These are phyloP conservation scores for Leptomonas seymouri DNA, from an alignment of 208 protist genomes.

Conservation along the genomic window DNA sequence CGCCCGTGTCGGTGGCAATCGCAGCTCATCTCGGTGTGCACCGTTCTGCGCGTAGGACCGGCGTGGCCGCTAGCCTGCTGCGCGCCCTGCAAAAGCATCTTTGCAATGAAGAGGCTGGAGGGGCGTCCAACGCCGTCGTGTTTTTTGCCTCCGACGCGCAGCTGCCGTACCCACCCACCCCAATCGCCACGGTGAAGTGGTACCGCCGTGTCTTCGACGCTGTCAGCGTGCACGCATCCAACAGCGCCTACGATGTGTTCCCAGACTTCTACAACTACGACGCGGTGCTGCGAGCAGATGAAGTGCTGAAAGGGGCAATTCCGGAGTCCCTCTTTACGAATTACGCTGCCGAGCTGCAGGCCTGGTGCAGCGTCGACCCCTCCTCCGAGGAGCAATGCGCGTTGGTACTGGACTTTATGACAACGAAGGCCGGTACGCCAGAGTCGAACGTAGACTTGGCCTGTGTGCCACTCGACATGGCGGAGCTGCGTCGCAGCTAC, in stretches of 20 bases:
- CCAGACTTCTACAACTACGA: constrained; percentile 79
- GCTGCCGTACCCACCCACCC: constrained; percentile 43
- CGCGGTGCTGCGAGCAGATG: constrained; percentile 64
- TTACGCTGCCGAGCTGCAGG: constrained; percentile 34
- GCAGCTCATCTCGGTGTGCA: constrained; percentile 46
- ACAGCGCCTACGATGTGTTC: constrained; percentile 57
- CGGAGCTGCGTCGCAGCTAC: constrained; percentile 41
- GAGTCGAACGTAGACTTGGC: constrained; percentile 46
- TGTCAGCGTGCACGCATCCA: constrained; percentile 33
- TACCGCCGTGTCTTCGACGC: constrained; percentile 60
- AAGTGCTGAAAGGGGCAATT: constrained; percentile 66
- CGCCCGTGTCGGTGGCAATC: constrained; percentile 25
- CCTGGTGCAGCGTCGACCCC: constrained; percentile 27
- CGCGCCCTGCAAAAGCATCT: constrained; percentile 17
- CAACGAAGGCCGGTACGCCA: constrained; percentile 39
- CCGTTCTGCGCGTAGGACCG: constrained; percentile 17
- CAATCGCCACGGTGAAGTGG: constrained; percentile 75
- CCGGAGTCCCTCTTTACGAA: constrained; percentile 31
- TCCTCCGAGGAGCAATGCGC: constrained; percentile 24
- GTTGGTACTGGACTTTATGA: constrained; percentile 43
- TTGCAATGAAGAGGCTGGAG: constrained; percentile 2
- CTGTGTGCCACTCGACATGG: constrained; percentile 31
- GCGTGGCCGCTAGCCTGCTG: constrained; percentile 48
- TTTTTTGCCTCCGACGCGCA: constrained; percentile 49
- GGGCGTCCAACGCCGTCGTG: constrained; percentile 27